Conservation (phyloP, 225 moss, liverwort and hornwort species). For the Asterella californica region DNA sequence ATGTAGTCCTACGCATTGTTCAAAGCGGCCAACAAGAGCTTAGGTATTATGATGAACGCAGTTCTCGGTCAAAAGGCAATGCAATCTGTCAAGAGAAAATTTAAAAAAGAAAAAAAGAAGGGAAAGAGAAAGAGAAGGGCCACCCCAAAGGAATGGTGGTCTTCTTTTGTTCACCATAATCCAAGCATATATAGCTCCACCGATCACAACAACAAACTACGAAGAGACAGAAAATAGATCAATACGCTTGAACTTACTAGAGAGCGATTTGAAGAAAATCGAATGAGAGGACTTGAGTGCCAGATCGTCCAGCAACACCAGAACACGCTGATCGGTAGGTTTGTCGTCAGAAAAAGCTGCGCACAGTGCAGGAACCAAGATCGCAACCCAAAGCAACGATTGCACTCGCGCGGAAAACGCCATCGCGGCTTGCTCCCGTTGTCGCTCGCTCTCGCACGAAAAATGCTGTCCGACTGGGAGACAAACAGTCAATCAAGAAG, state of each 20-base stretch:
- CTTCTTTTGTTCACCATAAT: no score
- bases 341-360: conserved; percentile 64
- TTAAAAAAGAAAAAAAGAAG: neutral
- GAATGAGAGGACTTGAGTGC: conserved; percentile 72
- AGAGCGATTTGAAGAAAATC: conserved; percentile 64
- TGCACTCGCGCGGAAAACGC: conserved; percentile 34
- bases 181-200: neutral
- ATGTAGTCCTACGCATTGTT: no score
- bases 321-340: conserved; percentile 70
- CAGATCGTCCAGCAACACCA: conserved; percentile 78
- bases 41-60: neutral
- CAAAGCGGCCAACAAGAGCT: neutral
- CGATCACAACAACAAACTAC: neutral
- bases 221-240: neutral
- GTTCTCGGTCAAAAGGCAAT: neutral
- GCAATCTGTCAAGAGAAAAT: neutral
- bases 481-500: neutral
- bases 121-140: neutral
- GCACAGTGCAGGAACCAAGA: conserved; percentile 53
- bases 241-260: conserved; percentile 30
- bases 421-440: conserved; percentile 34
- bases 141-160: neutral
- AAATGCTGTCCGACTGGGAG: neutral
- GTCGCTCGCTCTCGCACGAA: neutral
- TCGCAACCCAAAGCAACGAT: conserved; percentile 28